These are phyloP conservation scores for Candida odintsovae DNA, from an alignment of 805 yeast species.

Conservation along the genomic window DNA sequence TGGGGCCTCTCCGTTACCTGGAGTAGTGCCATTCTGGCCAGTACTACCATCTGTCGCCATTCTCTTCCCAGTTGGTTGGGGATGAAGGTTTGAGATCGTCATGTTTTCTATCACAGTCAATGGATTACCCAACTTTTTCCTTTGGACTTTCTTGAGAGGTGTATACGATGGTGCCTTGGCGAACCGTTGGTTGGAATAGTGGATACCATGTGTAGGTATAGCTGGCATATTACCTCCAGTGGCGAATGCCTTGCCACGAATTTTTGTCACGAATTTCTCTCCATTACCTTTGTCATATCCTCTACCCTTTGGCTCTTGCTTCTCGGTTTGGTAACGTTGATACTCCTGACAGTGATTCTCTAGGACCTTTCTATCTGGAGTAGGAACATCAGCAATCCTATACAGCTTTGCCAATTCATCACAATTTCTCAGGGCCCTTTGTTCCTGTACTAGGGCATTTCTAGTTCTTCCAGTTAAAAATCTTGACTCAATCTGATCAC, in stretches of 20 bases:
- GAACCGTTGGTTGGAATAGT: background rate
- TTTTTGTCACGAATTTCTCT: background rate
- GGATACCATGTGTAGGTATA: background rate
- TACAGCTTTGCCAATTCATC: conserved; percentile 4
- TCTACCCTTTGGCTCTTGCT: background rate
- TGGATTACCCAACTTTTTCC: background rate
- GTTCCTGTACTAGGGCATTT: background rate
- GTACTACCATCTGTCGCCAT: background rate
- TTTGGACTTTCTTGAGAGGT: background rate
- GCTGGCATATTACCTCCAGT: background rate
- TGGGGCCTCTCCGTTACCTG: background rate
- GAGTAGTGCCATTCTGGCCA: background rate
- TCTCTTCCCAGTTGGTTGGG: background rate
- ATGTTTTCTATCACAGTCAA: background rate
- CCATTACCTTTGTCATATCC: background rate
- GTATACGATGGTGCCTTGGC: background rate
- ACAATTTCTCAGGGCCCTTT: conserved; percentile 1
- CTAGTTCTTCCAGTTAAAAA: conserved; percentile 12
- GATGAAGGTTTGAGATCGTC: background rate
- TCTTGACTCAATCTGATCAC: conserved; percentile 1
- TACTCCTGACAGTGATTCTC: background rate
- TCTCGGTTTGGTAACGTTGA: conserved; percentile 8
- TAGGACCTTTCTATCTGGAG: background rate
- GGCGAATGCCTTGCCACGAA: background rate
- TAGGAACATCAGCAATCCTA: background rate